These are phyloP conservation scores for Acanthamoeba culbertsoni DNA, from an alignment of 208 protist species.

Conservation along the genomic window DNA sequence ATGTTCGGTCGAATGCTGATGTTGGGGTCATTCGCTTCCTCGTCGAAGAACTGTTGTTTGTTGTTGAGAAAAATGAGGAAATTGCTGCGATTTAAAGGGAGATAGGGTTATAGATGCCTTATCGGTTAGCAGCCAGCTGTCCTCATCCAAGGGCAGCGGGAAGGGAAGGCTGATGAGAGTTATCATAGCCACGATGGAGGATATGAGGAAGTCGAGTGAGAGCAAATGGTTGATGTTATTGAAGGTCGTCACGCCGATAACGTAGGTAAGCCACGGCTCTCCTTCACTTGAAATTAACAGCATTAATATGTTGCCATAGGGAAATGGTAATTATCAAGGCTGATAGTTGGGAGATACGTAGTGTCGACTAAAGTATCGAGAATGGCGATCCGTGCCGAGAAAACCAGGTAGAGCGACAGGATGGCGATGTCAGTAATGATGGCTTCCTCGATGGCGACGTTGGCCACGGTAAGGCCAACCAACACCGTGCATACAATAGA, in stretches of 20 bases:
- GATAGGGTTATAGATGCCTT: not conserved
- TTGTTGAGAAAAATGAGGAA: not conserved
- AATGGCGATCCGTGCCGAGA: slow-evolving; percentile 13
- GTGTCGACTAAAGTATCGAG: not conserved
- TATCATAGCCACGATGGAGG: not conserved
- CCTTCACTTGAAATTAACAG: not conserved
- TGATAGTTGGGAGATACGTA: no score
- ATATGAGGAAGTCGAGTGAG: not conserved
- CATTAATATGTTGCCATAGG: not conserved
- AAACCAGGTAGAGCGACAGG: slow-evolving; percentile 8
- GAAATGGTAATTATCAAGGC: no score
- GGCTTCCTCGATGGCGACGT: slow-evolving; percentile 26
- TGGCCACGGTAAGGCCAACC: not conserved
- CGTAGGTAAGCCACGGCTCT: not conserved
- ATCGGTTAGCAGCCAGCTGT: not conserved
- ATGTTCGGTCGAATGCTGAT: slow-evolving; percentile 6
- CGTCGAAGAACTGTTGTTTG: not conserved
- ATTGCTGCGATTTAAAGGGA: not conserved
- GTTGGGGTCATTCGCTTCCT: not conserved
- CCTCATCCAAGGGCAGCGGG: slow-evolving; percentile 25
- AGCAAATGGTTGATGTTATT: not conserved
- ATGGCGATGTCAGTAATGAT: slow-evolving; percentile 22
- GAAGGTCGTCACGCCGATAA: not conserved
- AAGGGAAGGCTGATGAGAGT: not conserved
- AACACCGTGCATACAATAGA: slow-evolving; percentile 23